These are phyloP conservation scores for Bathelium albidoporum DNA, from an alignment of 495 filamentous ascomycete genomes.

Conservation along the genomic window DNA sequence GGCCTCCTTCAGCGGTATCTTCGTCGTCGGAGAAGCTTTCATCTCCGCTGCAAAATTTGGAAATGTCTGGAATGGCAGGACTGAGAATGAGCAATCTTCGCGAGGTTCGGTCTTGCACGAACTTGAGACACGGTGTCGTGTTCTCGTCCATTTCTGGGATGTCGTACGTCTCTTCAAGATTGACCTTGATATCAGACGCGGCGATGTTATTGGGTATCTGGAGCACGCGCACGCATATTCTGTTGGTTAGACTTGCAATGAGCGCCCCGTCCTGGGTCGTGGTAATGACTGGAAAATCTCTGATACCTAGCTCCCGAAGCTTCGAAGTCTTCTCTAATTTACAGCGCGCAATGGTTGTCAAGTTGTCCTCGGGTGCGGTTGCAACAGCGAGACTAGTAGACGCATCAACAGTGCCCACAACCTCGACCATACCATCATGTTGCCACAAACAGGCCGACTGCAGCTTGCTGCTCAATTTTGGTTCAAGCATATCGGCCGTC, in stretches of 20 bases:
- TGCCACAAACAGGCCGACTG: neutral
- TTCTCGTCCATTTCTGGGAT: slow-evolving; percentile 3
- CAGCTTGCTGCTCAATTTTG: neutral
- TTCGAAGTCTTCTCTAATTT: neutral
- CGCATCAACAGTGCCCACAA: neutral
- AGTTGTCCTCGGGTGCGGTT: neutral
- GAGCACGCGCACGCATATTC: neutral
- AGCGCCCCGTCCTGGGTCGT: neutral
- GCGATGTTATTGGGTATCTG: slow-evolving; percentile 2
- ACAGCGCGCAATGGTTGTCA: neutral
- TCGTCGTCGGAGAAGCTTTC: slow-evolving; percentile 1
- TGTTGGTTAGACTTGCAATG: neutral
- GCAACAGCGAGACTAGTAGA: neutral
- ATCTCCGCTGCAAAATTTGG: neutral
- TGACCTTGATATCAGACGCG: neutral
- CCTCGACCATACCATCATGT: slow-evolving; percentile 3
- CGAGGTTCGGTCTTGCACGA: neutral
- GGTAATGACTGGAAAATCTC: slow-evolving; percentile 1
- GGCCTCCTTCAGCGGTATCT: slow-evolving; percentile 15
- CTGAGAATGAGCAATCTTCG: slow-evolving; percentile 1
- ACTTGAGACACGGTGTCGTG: neutral
- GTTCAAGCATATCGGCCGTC: slow-evolving; percentile 1
- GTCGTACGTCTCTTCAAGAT: neutral
- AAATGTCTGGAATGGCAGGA: neutral
- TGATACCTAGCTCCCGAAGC: neutral